Base-by-base conservation (phyloP, 2,329 filamentous ascomycete genomes). In the Colletotrichum endophyticum region DNA sequence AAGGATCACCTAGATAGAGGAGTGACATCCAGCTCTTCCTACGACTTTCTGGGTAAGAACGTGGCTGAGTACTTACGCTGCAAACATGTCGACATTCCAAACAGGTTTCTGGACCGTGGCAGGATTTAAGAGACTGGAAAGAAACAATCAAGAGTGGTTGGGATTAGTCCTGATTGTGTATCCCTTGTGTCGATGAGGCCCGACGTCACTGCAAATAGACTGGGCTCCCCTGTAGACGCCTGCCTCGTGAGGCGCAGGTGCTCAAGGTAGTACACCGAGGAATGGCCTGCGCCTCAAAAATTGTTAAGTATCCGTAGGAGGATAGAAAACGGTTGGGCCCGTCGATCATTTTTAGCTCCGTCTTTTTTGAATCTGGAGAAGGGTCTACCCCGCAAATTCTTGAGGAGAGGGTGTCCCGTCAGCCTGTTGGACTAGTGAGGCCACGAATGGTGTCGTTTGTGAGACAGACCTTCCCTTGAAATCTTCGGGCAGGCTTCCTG, bases 1-100 rank as follows among this genome's bases (percentile, higher is more conserved):
- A 84, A 88, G 71, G 87, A 89, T 77, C 87, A 88, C 77, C 73
- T 79, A 12, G 78, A 79, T 49, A 66, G 78, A 4, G 78, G 78
- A 1, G 78, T 79, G 11, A 57, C 74, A 27, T 78, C 77, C 8
- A 77, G 77, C 62, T 78, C 78, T n/a, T 78, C 78, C 28, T 78
- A 78, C 11, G 84, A 85, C 57, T 81, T 88, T 30, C 74, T 83
- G 5, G 79, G 81, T 0, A 83, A 83, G 77, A 82, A 83, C 59
- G 30, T 82, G 67, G 80, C 80, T 30, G 81, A 83, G 78, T 82
- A 81, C 69, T 69, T 83, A 11, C 78, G 81, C 22, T 80, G 80
- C 34, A 83, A 81, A 44, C 72, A 80, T 61, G 78, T 83, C 36
- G 78, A 82, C 13, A 79, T 83, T 8, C 82, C 82, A 9, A 79